Conservation (phyloP, 1,139 yeast species). For the Suhomyces maxii region DNA sequence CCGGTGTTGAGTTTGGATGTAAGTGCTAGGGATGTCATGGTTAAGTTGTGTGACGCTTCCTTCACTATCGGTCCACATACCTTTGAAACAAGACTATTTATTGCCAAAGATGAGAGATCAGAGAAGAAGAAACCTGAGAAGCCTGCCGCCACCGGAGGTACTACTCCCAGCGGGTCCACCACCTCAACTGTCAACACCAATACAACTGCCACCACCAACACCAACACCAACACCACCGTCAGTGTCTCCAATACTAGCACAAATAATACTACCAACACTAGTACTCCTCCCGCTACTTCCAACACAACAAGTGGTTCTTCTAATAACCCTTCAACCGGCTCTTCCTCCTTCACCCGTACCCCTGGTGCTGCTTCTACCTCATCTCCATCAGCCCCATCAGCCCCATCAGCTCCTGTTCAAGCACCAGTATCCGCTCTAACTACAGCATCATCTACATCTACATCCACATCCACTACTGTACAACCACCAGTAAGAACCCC, state of each 20-base stretch:
- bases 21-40: slow-evolving; percentile 83
- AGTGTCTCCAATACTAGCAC: no score
- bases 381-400: neutral
- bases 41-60: slow-evolving; percentile 76
- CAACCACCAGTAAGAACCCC: slow-evolving; percentile 5
- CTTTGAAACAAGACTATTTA: slow-evolving; percentile 74
- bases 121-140: slow-evolving; percentile 22
- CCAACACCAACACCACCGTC: no score
- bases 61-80: slow-evolving; percentile 80
- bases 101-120: slow-evolving; percentile 71
- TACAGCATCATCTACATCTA: neutral
- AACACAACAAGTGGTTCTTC: neutral
- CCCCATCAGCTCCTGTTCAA: neutral
- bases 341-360: no score
- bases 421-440: neutral
- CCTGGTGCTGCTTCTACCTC: no score
- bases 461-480: neutral
- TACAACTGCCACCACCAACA: no score
- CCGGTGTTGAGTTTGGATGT: slow-evolving; percentile 49
- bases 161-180: neutral
- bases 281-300: neutral
- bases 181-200: neutral
- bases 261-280: no score
- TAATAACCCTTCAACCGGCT: no score
- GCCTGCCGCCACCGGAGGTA: no score